Conservation (phyloP, 768 basidiomycete species). For the Amanita pallidorosea region DNA sequence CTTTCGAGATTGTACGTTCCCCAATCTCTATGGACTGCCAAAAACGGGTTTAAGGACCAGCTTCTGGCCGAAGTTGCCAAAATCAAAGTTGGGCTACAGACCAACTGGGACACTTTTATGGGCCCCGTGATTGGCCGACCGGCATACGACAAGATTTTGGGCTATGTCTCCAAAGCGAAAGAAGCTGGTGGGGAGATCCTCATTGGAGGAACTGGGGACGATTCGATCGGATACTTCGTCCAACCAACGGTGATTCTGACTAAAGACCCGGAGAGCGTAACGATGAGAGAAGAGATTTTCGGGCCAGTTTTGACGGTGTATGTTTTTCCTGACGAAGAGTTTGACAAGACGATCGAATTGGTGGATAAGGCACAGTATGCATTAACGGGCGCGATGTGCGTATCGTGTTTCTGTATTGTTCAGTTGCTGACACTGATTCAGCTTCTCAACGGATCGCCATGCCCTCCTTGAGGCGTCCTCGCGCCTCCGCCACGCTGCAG, state of each 20-base stretch:
- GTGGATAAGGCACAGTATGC: constrained; percentile 84
- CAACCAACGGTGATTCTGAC: constrained; percentile 92
- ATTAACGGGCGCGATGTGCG: constrained; percentile 90
- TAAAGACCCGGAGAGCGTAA: constrained; percentile 80
- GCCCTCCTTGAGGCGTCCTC: constrained; percentile 75
- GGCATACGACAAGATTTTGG: constrained; percentile 81
- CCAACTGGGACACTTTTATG: constrained; percentile 79
- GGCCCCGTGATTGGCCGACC: constrained; percentile 90
- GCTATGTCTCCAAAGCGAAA: constrained; percentile 82
- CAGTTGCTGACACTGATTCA: constrained; percentile 18
- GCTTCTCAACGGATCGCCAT: constrained; percentile 76
- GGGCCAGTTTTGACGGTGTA: constrained; percentile 93
- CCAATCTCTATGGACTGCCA: constrained; percentile 70
- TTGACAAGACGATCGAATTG: constrained; percentile 76
- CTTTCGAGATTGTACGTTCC: constrained; percentile 88
- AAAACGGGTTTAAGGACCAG: constrained; percentile 64
- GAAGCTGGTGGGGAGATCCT: constrained; percentile 83
- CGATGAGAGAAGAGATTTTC: constrained; percentile 94
- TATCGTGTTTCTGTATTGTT: constrained; percentile 8
- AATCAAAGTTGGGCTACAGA: constrained; percentile 75
- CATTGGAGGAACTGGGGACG: constrained; percentile 78
- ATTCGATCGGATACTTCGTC: constrained; percentile 87
- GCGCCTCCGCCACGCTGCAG: constrained; percentile 81
- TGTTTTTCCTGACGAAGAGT: constrained; percentile 83
- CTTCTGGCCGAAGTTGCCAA: constrained; percentile 66